Evolutionary conservation across 371 early-diverging fungal genomes (phyloP), one percentile per base, ranked within the genome.

Genomic region (Saksenaea oblongispora): DNA sequence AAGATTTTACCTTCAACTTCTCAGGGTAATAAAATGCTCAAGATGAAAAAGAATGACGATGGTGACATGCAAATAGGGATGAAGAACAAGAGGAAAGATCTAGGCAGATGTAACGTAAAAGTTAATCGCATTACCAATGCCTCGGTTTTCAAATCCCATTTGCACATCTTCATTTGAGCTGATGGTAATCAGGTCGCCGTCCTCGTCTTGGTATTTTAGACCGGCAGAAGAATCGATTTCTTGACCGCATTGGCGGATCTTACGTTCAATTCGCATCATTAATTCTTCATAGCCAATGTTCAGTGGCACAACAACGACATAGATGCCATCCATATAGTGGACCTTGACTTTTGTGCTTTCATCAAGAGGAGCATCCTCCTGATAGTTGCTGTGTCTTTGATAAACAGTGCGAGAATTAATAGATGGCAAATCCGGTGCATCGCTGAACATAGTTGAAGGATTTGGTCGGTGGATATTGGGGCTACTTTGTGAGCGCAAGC

Each of bases 151-250:
- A 79, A 94, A 90, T 7, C 94, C 93, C 84, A 93, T 66, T 39
- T 77, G 82, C 17, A 95, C 88, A 64, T 95, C 96, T 35, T 92
- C 94, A 64, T 94, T 91, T 18, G 82, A 83, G 55, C 85, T 84
- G 58, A 95, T 85, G 36, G 83, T 85, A 26, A 93, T 84, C 59
- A 86, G 82, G 68, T 95, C 94, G 27, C 91, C 90, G 59, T 94
- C 95, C 68, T 94, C 94, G 68, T 95, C 95, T 66, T 82, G 83
- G 72, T 93, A 95, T 62, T 88, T 84, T 58, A 94, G 82, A 39
- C 85, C 80, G 28, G 93, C 58, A 36, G 54, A 28, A 42, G 73
- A 58, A 22, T 79, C 64, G 13, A 54, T 59, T 5, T 73, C 62
- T 56, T 82, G 66, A 5, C 53, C 56, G 11, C 55, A 54, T 31